phyloP scores from a whole-genome alignment of 176 grass and related monocot genomes.

The Pontederia paniculata region DNA sequence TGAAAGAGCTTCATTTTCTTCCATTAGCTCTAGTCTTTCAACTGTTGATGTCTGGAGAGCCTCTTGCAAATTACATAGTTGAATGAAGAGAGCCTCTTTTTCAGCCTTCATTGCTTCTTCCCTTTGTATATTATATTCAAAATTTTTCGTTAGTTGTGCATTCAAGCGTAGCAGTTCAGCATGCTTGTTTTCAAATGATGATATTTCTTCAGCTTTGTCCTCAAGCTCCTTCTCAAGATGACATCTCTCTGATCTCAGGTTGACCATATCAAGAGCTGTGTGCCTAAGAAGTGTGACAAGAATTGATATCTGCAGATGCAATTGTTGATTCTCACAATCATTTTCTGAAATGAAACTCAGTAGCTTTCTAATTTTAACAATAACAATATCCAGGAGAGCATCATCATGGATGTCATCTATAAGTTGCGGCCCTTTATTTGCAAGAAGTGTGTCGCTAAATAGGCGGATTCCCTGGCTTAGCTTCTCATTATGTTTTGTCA shows the following conservation, averaged over 20 bases:
- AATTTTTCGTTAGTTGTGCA: slow-evolving; percentile 37
- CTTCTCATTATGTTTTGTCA: slow-evolving; percentile 51
- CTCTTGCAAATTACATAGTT: slow-evolving; percentile 33
- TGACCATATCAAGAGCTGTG: slow-evolving; percentile 45
- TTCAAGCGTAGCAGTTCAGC: slow-evolving; percentile 28
- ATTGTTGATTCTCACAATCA: slow-evolving; percentile 48
- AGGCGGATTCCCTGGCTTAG: slow-evolving; percentile 50
- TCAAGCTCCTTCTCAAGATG: slow-evolving; percentile 45
- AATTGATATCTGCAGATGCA: slow-evolving; percentile 59
- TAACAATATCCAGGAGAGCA: slow-evolving; percentile 50
- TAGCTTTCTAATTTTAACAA: slow-evolving; percentile 37
- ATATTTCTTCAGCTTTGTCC: slow-evolving; percentile 27
- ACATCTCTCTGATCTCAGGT: slow-evolving; percentile 45
- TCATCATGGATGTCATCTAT: slow-evolving; percentile 36
- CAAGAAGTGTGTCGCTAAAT: slow-evolving; percentile 44
- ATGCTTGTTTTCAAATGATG: slow-evolving; percentile 35
- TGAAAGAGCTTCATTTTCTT: slow-evolving; percentile 37
- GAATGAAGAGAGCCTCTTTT: slow-evolving; percentile 27
- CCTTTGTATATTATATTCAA: slow-evolving; percentile 35
- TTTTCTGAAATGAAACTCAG: slow-evolving; percentile 43
- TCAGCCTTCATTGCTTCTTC: slow-evolving; percentile 44
- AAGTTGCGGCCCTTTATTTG: slow-evolving; percentile 31
- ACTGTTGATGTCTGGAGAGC: slow-evolving; percentile 28
- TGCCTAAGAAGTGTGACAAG: slow-evolving; percentile 51
- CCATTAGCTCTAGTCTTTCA: slow-evolving; percentile 33